A percentile compares a stretch with the other conserved stretches of the same genome.
phyloP scores from a whole-genome alignment of 192 early-diverging fungal genomes.

The Ramicandelaber brevisporus region DNA sequence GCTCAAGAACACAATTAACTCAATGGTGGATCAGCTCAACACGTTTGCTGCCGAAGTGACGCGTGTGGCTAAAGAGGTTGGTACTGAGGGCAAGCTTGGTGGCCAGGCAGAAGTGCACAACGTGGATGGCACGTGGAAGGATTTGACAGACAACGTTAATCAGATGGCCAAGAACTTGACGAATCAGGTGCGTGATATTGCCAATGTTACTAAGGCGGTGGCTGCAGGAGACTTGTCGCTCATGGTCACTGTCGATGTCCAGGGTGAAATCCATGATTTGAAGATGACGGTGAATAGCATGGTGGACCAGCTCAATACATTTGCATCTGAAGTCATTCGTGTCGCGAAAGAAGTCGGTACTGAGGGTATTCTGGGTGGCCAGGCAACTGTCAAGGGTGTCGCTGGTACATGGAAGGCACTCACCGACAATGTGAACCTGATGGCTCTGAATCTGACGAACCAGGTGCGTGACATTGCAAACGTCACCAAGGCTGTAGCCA shows the following conservation, averaged over 20 bases:
- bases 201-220: conserved; percentile 29
- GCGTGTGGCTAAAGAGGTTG: conserved; percentile 46
- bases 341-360: conserved; percentile 37
- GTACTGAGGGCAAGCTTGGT: conserved; percentile 30
- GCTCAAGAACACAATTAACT: conserved; percentile 45
- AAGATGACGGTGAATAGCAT: conserved; percentile 35
- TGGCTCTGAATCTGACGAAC: conserved; percentile 38
- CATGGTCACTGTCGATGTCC: conserved; percentile 25
- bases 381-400: conserved; percentile 27
- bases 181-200: conserved; percentile 31
- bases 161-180: conserved; percentile 41
- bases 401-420: conserved; percentile 36
- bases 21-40: conserved; percentile 35
- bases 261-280: conserved; percentile 32
- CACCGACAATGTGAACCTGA: conserved; percentile 40
- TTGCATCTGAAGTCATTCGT: conserved; percentile 31
- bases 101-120: conserved; percentile 27
- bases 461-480: conserved; percentile 39
- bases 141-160: conserved; percentile 40
- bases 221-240: conserved; percentile 29
- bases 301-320: conserved; percentile 31
- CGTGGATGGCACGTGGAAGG: conserved; percentile 41
- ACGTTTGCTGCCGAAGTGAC: conserved; percentile 37
- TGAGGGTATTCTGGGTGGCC: conserved; percentile 35
- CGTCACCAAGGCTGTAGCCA: conserved; percentile 37